Conservation (phyloP, 2,329 filamentous ascomycete genomes). For the Pleoardoris graminearum region DNA sequence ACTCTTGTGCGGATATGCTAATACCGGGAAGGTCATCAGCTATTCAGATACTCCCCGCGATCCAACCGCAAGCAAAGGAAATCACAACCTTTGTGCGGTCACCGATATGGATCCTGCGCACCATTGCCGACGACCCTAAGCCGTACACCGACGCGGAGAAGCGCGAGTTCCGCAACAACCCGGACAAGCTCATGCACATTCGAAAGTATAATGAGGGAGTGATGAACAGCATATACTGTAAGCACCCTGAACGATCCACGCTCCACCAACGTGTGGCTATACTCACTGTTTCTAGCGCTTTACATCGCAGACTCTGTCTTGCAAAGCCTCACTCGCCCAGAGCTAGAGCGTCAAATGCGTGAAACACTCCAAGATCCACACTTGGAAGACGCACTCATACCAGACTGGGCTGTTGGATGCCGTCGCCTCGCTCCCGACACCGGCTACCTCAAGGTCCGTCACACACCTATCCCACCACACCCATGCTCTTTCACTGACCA, state of each 20-base stretch:
- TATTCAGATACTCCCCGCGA: constrained; percentile 57
- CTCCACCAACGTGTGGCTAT: too few species aligned
- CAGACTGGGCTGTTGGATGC: constrained; percentile 45
- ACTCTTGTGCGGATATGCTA: too few species aligned
- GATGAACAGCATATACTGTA: constrained; percentile 53
- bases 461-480: too few species aligned
- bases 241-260: constrained; percentile 51
- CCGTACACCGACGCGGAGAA: too few species aligned
- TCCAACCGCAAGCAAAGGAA: constrained; percentile 50
- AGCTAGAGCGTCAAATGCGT: too few species aligned
- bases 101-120: constrained; percentile 56
- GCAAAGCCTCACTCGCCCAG: too few species aligned
- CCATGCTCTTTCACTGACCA: too few species aligned
- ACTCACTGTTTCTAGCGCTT: too few species aligned
- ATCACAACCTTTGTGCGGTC: constrained; percentile 57
- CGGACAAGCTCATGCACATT: constrained; percentile 46
- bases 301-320: too few species aligned
- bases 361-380: constrained; percentile 44
- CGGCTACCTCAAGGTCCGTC: constrained; percentile 49
- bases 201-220: constrained; percentile 52
- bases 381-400: constrained; percentile 39
- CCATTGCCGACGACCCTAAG: too few species aligned
- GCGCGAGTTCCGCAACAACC: constrained; percentile 50
- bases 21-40: constrained; percentile 61
- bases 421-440: constrained; percentile 51